Conservation (phyloP, 2,329 filamentous ascomycete species). For the Colletotrichum horii region DNA sequence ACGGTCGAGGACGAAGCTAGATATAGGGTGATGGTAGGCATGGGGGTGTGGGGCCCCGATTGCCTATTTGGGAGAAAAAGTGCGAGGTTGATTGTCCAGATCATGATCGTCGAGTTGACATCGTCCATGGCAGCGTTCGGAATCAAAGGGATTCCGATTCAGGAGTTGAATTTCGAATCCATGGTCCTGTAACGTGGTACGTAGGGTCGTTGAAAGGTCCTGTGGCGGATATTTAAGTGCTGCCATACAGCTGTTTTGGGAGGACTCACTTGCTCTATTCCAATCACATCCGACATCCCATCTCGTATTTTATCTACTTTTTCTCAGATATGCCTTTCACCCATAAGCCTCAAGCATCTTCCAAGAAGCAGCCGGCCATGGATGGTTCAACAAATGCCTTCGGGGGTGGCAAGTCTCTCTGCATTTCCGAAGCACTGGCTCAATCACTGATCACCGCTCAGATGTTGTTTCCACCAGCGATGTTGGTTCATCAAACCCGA, state of each 20-base stretch:
- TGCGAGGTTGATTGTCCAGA: neutral
- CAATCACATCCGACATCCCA: neutral
- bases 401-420: neutral
- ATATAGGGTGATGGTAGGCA: neutral
- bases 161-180: neutral
- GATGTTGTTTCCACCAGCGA: neutral
- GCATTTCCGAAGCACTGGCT: neutral
- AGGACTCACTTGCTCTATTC: neutral
- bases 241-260: neutral
- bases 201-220: neutral
- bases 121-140: neutral
- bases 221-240: neutral
- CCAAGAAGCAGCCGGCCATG: neutral
- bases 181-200: rapidly evolving
- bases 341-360: neutral
- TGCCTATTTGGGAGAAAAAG: neutral
- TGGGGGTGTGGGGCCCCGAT: neutral
- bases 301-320: rapidly evolving
- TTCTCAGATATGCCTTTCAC: neutral
- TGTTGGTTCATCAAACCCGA: neutral
- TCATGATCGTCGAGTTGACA: neutral
- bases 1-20: neutral
- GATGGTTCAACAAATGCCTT: neutral
- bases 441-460: neutral
- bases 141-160: neutral